Evolutionary conservation across 805 yeast species (phyloP).

Genomic region (Ogataea parapolymorpha): DNA sequence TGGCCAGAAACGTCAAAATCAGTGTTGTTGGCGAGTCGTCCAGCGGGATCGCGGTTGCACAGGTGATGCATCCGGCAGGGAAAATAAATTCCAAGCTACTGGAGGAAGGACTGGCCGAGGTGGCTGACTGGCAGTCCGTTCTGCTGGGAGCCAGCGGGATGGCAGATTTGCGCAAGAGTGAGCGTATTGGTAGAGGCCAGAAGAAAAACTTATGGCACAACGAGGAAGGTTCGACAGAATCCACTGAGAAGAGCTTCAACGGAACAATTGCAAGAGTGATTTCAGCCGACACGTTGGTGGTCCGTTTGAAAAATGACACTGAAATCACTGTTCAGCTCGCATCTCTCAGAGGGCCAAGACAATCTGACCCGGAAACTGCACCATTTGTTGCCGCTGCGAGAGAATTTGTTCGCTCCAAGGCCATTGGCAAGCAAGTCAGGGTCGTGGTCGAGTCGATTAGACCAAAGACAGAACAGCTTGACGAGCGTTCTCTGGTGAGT

Average conservation of each 20-base stretch:
- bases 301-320: slow-evolving; percentile 47
- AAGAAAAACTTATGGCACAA: slow-evolving; percentile 58
- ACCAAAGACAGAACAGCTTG: slow-evolving; percentile 56
- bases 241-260: slow-evolving; percentile 46
- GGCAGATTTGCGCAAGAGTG: slow-evolving; percentile 60
- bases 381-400: slow-evolving; percentile 62
- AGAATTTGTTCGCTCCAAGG: slow-evolving; percentile 66
- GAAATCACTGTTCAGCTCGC: slow-evolving; percentile 72
- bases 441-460: slow-evolving; percentile 63
- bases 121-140: slow-evolving; percentile 77
- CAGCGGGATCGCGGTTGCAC: slow-evolving; percentile 57
- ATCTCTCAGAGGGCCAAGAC: slow-evolving; percentile 72
- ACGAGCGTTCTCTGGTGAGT: slow-evolving; percentile 64
- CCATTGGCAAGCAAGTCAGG: slow-evolving; percentile 68
- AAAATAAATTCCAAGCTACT: slow-evolving; percentile 66
- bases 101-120: slow-evolving; percentile 67
- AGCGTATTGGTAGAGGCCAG: slow-evolving; percentile 53
- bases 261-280: slow-evolving; percentile 61
- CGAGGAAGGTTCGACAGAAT: slow-evolving; percentile 28
- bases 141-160: slow-evolving; percentile 63
- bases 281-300: slow-evolving; percentile 62
- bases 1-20: slow-evolving; percentile 58
- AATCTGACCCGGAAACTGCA: slow-evolving; percentile 52
- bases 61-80: slow-evolving; percentile 71
- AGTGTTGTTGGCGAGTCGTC: slow-evolving; percentile 58